A percentile compares a stretch with the other conserved stretches of the same genome.
These are phyloP conservation scores for Aspergillus hancockii DNA, from an alignment of 495 filamentous ascomycete species.

Conservation along the genomic window DNA sequence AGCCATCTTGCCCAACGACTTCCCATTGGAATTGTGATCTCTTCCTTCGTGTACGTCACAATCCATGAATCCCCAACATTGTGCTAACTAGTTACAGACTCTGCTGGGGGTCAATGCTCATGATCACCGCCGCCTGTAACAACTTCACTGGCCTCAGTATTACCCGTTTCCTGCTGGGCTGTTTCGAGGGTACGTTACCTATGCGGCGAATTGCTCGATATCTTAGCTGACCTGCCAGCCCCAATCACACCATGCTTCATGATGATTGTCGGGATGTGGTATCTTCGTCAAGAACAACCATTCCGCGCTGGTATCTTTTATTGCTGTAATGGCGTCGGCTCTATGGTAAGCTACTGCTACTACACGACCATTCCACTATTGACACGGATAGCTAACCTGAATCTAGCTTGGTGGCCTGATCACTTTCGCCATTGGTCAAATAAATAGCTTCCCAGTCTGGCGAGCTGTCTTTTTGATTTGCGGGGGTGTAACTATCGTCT, in stretches of 20 bases:
- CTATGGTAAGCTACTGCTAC: constrained; percentile 29
- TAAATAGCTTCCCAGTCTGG: constrained; percentile 44
- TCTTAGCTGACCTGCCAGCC: constrained; percentile 10
- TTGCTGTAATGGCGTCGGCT: constrained; percentile 49
- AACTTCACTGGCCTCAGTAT: constrained; percentile 40
- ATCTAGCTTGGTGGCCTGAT: constrained; percentile 38
- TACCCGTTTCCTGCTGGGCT: constrained; percentile 43
- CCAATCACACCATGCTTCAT: constrained; percentile 46
- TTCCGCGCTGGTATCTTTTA: constrained; percentile 41
- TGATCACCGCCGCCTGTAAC: constrained; percentile 35
- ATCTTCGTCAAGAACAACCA: constrained; percentile 29
- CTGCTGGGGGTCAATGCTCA: constrained; percentile 42
- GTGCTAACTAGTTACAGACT: constrained; percentile 12
- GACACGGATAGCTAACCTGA: not conserved
- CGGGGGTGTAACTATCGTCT: constrained; percentile 37
- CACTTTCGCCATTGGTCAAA: constrained; percentile 52
- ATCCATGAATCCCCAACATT: not conserved
- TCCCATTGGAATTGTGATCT: constrained; percentile 36
- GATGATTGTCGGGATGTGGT: constrained; percentile 41
- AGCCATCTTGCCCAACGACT: constrained; percentile 49
- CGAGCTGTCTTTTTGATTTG: constrained; percentile 41
- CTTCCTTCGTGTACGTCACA: constrained; percentile 11
- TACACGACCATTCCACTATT: not conserved
- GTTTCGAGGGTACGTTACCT: constrained; percentile 23
- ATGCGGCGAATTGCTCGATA: not conserved